A percentile compares a stretch with the other conserved stretches of the same genome.
phyloP scores from a whole-genome alignment of 176 grass and related monocot genomes.

The Ananas comosus region DNA sequence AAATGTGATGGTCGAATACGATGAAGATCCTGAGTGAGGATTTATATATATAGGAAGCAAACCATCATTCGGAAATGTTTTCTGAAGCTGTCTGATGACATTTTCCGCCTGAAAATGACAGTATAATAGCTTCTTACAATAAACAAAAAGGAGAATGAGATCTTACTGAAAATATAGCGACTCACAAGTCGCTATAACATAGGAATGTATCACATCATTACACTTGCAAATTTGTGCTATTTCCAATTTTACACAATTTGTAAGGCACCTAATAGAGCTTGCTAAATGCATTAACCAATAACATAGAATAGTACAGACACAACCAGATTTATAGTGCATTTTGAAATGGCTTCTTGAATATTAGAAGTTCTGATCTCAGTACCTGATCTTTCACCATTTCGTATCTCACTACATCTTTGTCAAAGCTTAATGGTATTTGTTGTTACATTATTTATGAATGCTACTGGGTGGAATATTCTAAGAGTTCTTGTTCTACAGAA shows the following conservation, averaged over 20 bases:
- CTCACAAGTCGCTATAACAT: background rate
- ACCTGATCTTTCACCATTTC: too few species aligned
- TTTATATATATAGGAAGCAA: constrained; percentile 98
- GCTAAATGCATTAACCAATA: background rate
- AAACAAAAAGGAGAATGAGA: background rate
- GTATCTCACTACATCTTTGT: too few species aligned
- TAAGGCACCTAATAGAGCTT: background rate
- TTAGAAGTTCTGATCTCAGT: too few species aligned
- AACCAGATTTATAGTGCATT: too few species aligned
- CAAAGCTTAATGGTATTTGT: too few species aligned
- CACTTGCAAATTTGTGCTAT: background rate
- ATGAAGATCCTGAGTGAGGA: constrained; percentile 79
- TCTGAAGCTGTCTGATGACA: constrained; percentile 82
- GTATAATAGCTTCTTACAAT: background rate
- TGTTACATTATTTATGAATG: too few species aligned
- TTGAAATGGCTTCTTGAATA: too few species aligned
- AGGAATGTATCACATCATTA: background rate
- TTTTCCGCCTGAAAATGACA: constrained; percentile 64
- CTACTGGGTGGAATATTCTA: too few species aligned
- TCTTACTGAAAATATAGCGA: background rate
- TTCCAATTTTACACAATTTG: background rate
- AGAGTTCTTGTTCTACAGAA: too few species aligned
- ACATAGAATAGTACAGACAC: background rate
- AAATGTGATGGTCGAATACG: constrained; percentile 95
- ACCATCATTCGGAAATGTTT: constrained; percentile 86